Base-by-base conservation (phyloP, 1,284 basidiomycete genomes). In the Heterobasidion occidentale region DNA sequence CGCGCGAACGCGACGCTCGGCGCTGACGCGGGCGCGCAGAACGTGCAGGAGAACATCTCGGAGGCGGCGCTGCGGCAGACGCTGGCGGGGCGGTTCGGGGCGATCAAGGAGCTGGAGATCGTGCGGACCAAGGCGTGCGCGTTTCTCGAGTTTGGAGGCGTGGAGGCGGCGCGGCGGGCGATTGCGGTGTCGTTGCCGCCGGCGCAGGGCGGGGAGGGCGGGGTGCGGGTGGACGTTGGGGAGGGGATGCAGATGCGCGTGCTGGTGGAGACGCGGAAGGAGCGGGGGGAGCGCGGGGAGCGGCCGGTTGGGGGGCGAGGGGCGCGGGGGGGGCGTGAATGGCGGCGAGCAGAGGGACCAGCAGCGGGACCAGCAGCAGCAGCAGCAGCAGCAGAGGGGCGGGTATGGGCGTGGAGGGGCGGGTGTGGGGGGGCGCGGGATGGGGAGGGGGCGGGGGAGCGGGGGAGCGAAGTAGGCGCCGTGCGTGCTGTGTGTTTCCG, bases 81-180 rank as follows among this genome's bases (percentile, higher is more conserved):
- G 9, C 81, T 98, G 34, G 75, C 77, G 6, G 65, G 75, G 38
- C 84, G 86, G 50, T 98, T 98, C 70, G 95, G 95, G 6, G 79
- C 86, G 3, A 79, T 97, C 67, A 92, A 90, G 71, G 92, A 94
- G 52, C 74, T 94, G 51, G 94, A 98, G 71, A 87, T 98, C 63
- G 88, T 97, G 52, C 88, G 90, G 61, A 68, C 67, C 68, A 96
- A 94, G 72, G 92, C 91, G 0, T 98, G 94, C 68, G 96, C 95
- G 1, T 98, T 98, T 79, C 80, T 95, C 65, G 95, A 98, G 71
- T 99, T 96, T 74, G 72, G 70, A 42, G 76, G 75, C 8, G 72
- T 94, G 59, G 94, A 97, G 3, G 75, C 83, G 33, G 96, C 96
- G 14, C 82, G 85, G 62, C 84, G 86, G 57, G 96, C 96, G 2